Base-by-base conservation (phyloP, 2,329 filamentous ascomycete species). In the Xylaria sp. region DNA sequence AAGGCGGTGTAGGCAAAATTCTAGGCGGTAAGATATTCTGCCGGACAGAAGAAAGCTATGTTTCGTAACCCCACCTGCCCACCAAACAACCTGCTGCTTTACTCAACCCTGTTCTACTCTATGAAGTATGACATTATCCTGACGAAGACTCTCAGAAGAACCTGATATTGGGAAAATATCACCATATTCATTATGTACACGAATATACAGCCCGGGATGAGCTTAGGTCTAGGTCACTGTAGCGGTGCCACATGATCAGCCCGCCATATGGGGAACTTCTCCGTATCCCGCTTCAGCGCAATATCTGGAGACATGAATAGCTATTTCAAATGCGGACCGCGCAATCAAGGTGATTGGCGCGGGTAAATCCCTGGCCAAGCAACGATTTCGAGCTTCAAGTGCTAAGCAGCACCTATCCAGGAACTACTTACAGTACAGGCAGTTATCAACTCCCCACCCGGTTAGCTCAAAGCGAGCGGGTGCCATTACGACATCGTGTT, bases 1-100 rank as follows among this genome's bases (percentile, higher is more conserved):
- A 22, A 34, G 52, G 58, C 58, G 58, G 58, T 61, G 58, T 59
- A 43, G 44, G 45, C 40, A 59, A 59, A 56, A 52, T 58, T 52
- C 16, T 48, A 39, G 40, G 55, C 56, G 55, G 56, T 58, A 43
- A 56, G 16, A 29, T 34, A 52, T 57, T 61, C 52, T 61, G 58
- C 55, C 58, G 26, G 58, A 48, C 21, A 50, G 54, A 56, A 60
- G 17, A 50, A 48, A 44, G 24, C 47, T 41, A 39, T n/a, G n/a
- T 49, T 41, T 52, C 34, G 26, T 42, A 34, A n/a, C 40, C 46
- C 57, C 58, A 37, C 48, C 40, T 46, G 39, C 49, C 49, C 52
- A 38, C 54, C 46, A 45, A 26, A 18, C 26, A 29, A 48, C n/a
- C 19, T 48, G n/a, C n/a, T n/a, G n/a, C n/a, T n/a, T n/a, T n/a